Conservation (phyloP, 108 stramenopile species). For the Cyclotella cryptica region DNA sequence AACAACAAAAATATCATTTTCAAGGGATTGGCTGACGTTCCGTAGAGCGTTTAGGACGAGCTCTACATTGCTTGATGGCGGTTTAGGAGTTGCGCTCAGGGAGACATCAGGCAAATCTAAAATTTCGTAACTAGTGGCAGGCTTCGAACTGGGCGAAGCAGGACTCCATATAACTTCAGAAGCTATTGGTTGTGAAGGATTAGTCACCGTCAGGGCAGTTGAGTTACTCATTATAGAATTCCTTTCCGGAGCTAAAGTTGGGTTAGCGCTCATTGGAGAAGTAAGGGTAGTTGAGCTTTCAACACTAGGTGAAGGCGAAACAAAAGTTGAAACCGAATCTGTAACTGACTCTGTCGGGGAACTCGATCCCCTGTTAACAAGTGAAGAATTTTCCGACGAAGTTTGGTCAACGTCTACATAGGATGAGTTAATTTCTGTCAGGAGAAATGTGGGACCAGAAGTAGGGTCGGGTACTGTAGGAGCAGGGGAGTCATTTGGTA, state of each 20-base stretch:
- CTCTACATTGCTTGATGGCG: slow-evolving; percentile 12
- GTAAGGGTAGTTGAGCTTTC: too few relatives aligned
- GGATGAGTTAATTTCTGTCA: background rate
- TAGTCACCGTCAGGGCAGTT: too few relatives aligned
- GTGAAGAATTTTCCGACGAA: background rate
- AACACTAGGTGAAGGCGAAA: too few relatives aligned
- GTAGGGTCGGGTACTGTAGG: background rate
- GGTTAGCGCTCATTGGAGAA: too few relatives aligned
- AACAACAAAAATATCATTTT: slow-evolving; percentile 24
- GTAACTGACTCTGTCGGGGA: background rate
- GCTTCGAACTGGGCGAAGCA: too few relatives aligned
- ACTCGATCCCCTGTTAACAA: background rate
- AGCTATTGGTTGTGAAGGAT: background rate
- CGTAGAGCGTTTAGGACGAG: background rate
- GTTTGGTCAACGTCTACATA: background rate
- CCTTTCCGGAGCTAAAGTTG: too few relatives aligned
- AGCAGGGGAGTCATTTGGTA: slow-evolving; percentile 9
- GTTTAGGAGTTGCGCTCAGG: background rate
- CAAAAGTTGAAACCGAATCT: too few relatives aligned
- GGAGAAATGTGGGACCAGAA: slow-evolving; percentile 1
- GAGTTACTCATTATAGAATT: too few relatives aligned
- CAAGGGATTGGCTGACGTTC: background rate
- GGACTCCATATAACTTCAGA: too few relatives aligned
- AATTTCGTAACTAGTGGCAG: background rate
- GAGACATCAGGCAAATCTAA: slow-evolving; percentile 11